Conservation (phyloP, 108 stramenopile species). For the Pseudonitzschia pungens region DNA sequence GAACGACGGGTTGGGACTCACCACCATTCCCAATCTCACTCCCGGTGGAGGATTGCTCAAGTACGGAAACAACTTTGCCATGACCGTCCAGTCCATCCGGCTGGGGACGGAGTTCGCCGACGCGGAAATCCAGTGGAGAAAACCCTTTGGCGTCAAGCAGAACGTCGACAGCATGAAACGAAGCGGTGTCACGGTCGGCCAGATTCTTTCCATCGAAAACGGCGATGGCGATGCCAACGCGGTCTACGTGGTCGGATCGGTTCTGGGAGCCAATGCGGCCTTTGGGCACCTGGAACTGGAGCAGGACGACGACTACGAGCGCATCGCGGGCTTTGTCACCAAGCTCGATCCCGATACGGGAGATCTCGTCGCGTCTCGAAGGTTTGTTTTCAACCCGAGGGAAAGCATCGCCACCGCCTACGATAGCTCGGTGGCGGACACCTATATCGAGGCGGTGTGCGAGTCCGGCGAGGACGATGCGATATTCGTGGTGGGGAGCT, state of each 20-base stretch:
- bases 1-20: background rate
- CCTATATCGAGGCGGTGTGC: constrained; percentile 31
- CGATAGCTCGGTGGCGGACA: background rate
- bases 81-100: constrained; percentile 27
- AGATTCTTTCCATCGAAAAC: constrained; percentile 14
- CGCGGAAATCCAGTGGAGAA: constrained; percentile 22
- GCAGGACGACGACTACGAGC: background rate
- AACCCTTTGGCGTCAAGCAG: constrained; percentile 24
- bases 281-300: constrained; percentile 14
- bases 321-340: constrained; percentile 24
- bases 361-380: background rate
- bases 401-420: background rate
- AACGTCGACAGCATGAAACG: background rate
- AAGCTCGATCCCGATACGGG: constrained; percentile 26
- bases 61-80: constrained; percentile 25
- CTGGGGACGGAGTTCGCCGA: constrained; percentile 1
- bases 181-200: background rate
- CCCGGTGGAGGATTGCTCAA: constrained; percentile 21
- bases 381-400: background rate
- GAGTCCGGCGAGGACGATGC: background rate
- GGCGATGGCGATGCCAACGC: background rate
- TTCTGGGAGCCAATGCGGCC: constrained; percentile 13
- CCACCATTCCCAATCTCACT: constrained; percentile 27
- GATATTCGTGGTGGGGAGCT: constrained; percentile 22
- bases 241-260: constrained; percentile 23